Evolutionary conservation across 2,329 filamentous ascomycete genomes (phyloP).

Genomic region (Fusarium pseudoanthophilum): DNA sequence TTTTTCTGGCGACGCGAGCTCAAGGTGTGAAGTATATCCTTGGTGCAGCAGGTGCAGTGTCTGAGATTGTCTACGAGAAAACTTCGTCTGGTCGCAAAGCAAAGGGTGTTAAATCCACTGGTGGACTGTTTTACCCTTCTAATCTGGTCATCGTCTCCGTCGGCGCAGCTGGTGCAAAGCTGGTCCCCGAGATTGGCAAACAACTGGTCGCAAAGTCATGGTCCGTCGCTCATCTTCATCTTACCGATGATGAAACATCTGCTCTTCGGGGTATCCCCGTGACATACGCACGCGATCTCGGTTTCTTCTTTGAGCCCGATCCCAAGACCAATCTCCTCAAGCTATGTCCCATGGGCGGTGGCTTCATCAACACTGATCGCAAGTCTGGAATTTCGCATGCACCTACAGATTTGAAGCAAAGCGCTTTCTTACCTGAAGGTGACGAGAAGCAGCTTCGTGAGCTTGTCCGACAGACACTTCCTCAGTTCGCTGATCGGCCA

Average conservation of each 20-base stretch:
- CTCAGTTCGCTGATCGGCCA: constrained; percentile 63
- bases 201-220: constrained; percentile 67
- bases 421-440: constrained; percentile 61
- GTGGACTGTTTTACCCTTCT: constrained; percentile 34
- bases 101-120: constrained; percentile 26
- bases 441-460: constrained; percentile 64
- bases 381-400: constrained; percentile 54
- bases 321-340: constrained; percentile 67
- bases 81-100: constrained; percentile 1
- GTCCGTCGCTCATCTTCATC: constrained; percentile 68
- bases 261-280: constrained; percentile 68
- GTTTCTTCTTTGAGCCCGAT: constrained; percentile 75
- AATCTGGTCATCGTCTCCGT: constrained; percentile 61
- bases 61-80: constrained; percentile 41
- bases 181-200: constrained; percentile 60
- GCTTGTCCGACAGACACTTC: constrained; percentile 63
- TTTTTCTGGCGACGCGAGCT: constrained; percentile 55
- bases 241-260: constrained; percentile 64
- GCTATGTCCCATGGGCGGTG: constrained; percentile 68
- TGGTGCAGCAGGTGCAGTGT: constrained; percentile 44
- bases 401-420: constrained; percentile 43
- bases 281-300: constrained; percentile 69
- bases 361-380: constrained; percentile 59
- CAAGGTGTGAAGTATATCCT: constrained; percentile 38
- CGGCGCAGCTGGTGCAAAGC: constrained; percentile 59